Evolutionary conservation across 768 basidiomycete genomes (phyloP), one percentile per base, ranked within the genome.

Genomic region (Leccinum truebloodii): DNA sequence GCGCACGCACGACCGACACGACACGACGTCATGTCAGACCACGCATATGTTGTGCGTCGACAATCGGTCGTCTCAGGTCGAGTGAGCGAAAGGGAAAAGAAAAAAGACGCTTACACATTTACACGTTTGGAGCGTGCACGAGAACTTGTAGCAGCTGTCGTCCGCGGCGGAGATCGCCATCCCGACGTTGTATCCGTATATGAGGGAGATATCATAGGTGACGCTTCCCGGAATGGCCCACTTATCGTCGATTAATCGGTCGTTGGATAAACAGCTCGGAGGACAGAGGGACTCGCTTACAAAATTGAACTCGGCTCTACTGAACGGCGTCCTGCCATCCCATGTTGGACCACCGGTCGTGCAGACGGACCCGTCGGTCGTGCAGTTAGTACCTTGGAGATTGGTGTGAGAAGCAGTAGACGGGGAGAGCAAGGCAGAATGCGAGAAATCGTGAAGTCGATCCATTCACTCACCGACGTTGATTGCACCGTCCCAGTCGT

Each of bases 141-240:
- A 68, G 10, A 63, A 62, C 7, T 58, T 52, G 16, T 62, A 56
- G 44, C 66, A 69, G 52, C 60, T 60, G 2, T 57, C 1, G 30
- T 69, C 59, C 12, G 53, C 57, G 6, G 61, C 64, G n/a, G 65
- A 62, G 37, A 69, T 69, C 56, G 61, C 13, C 68, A 67, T 65
- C 5, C 65, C 65, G 56, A 64, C 68, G 35, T 65, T 69, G 52
- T 69, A 69, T 8, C 66, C 66, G 26, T 66, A 67, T 28, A 67
- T 67, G 20, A 67, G 61, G 12, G 68, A 69, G 48, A 69, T 69
- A 49, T 63, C 63, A 24, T 66, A 69, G 37, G 65, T 63, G 32
- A 69, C 65, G 10, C 39, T 54, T 12, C 54, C 59, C 12, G 54
- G 54, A 22, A 60, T 60, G 6, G 59, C 59, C 24, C 32, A 59